These are phyloP conservation scores for Phanerochaete sordida DNA, from an alignment of 768 basidiomycete genomes.

Conservation along the genomic window DNA sequence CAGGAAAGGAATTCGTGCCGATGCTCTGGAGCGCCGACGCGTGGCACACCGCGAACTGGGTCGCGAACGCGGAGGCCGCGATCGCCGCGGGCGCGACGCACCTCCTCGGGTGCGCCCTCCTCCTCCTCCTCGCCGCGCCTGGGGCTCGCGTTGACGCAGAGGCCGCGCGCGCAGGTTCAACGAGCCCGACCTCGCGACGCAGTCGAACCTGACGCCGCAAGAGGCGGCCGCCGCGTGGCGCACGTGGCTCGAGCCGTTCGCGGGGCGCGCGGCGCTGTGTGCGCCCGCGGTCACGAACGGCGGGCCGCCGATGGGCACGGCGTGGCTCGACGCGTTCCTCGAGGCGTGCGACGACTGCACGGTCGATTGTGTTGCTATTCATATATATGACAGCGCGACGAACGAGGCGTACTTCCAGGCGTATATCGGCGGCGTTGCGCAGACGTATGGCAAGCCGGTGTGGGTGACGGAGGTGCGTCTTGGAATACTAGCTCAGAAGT, in stretches of 20 bases:
- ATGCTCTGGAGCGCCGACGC: conserved; percentile 24
- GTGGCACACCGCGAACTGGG: conserved; percentile 20
- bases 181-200: conserved; percentile 26
- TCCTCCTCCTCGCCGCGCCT: background rate
- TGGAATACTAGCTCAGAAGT: background rate
- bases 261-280: conserved; percentile 27
- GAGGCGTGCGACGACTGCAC: conserved; percentile 24
- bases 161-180: conserved; percentile 29
- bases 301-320: conserved; percentile 26
- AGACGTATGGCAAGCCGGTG: conserved; percentile 24
- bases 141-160: too few relatives aligned
- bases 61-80: conserved; percentile 21
- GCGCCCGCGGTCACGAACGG: conserved; percentile 30
- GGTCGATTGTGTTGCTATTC: conserved; percentile 26
- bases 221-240: conserved; percentile 26
- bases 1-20: conserved; percentile 19
- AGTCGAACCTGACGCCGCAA: conserved; percentile 26
- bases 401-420: conserved; percentile 28
- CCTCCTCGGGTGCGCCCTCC: conserved; percentile 21
- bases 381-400: conserved; percentile 29
- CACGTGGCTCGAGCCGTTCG: conserved; percentile 29
- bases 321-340: conserved; percentile 29
- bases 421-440: conserved; percentile 25
- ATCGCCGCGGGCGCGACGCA: conserved; percentile 25
- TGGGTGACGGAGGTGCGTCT: conserved; percentile 27